Evolutionary conservation across 78 protist species (phyloP).

Genomic region (Monosiga brevicollis): DNA sequence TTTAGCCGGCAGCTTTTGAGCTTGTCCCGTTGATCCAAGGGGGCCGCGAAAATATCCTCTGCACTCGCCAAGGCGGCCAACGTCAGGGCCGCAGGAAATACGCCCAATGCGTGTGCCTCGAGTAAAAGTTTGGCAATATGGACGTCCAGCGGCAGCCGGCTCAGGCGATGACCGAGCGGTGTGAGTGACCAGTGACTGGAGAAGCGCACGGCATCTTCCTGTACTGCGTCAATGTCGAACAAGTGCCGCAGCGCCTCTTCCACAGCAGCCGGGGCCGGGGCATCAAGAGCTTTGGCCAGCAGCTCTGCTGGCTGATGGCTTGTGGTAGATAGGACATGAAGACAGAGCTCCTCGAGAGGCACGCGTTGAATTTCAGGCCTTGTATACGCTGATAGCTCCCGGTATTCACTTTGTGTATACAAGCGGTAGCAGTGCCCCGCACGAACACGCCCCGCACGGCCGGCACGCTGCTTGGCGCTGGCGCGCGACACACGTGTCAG

Average conservation of each 20-base stretch:
- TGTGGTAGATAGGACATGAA: conserved; percentile 19
- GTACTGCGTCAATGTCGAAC: conserved; percentile 23
- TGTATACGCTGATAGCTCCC: conserved; percentile 5
- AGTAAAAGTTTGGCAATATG: conserved; percentile 52
- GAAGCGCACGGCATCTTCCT: background rate
- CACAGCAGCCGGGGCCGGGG: conserved; percentile 26
- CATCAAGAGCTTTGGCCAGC: conserved; percentile 30
- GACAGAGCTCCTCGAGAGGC: conserved; percentile 47
- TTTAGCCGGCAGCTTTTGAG: too few relatives aligned
- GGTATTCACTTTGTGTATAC: background rate
- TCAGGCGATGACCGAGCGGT: conserved; percentile 40
- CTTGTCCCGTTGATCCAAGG: too few relatives aligned
- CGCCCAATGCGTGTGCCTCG: too few relatives aligned
- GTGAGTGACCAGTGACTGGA: background rate
- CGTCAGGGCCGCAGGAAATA: too few relatives aligned
- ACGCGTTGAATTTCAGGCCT: conserved; percentile 50
- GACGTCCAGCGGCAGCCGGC: conserved; percentile 50
- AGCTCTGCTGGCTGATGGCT: background rate
- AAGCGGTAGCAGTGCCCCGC: conserved; percentile 35
- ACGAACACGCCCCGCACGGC: conserved; percentile 69
- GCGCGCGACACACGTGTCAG: conserved; percentile 24
- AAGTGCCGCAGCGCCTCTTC: conserved; percentile 3
- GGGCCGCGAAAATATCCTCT: too few relatives aligned
- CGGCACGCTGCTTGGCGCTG: conserved; percentile 41
- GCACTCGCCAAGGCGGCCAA: too few relatives aligned